Percentiles rank a stretch among this genome's conserved stretches.
Conservation (phyloP, 345 rosid genomes). For the Anacardium occidentale region DNA sequence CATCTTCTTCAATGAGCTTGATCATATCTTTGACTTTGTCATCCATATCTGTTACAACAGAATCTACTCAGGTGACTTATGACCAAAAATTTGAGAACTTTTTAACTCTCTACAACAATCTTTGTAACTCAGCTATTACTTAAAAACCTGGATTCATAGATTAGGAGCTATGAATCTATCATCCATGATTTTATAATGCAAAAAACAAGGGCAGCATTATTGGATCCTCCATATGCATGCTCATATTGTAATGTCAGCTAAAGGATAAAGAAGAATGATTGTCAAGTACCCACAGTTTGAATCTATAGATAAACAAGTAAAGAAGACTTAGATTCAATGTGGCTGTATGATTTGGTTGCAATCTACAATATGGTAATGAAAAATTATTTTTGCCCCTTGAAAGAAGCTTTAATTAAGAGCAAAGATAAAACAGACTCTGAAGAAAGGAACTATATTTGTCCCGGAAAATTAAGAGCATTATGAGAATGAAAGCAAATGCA, state of each 20-base stretch:
- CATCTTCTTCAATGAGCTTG: conserved; percentile 96
- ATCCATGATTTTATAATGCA: not conserved
- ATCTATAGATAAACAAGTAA: not conserved
- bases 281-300: not conserved
- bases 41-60: conserved; percentile 75
- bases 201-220: not conserved
- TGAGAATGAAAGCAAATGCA: not conserved
- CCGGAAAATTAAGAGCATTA: not conserved
- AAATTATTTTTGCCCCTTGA: not conserved
- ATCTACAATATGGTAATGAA: not conserved
- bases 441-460: not conserved
- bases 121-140: conserved; percentile 2
- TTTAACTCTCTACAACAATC: not conserved
- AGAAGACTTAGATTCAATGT: not conserved
- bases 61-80: not conserved
- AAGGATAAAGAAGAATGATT: not conserved
- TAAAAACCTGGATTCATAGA: not conserved
- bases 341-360: not conserved
- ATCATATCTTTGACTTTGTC: conserved; percentile 88
- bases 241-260: not conserved
- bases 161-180: not conserved
- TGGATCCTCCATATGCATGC: not conserved
- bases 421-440: not conserved
- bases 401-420: not conserved
- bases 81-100: not conserved